Conservation (phyloP, 73 alveolate species). For the Symbiodinium pilosum region DNA sequence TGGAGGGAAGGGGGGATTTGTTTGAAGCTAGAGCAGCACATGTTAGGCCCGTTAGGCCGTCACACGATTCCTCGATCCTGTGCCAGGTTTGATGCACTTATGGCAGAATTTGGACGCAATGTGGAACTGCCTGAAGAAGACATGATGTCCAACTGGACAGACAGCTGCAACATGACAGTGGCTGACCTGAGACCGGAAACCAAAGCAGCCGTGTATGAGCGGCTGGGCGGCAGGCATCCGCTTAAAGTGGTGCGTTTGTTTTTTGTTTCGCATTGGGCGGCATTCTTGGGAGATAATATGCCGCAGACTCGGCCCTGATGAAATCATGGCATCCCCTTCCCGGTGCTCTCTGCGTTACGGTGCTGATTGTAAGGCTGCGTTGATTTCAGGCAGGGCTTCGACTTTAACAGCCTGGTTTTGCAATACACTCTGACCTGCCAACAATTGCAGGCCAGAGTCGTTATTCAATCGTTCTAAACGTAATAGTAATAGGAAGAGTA, state of each 20-base stretch:
- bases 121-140: neutral
- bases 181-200: conserved; percentile 11
- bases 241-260: neutral
- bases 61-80: neutral
- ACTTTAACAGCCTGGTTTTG: neutral
- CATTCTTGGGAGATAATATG: neutral
- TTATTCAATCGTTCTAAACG: no score
- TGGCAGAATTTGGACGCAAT: neutral
- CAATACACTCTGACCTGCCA: neutral
- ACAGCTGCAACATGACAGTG: neutral
- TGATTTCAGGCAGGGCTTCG: neutral
- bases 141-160: conserved; percentile 3
- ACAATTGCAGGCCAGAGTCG: neutral
- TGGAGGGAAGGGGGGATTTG: neutral
- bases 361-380: neutral
- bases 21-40: neutral
- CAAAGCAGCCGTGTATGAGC: conserved; percentile 15
- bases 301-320: neutral
- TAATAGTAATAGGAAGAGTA: neutral
- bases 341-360: neutral
- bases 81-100: conserved; percentile 12
- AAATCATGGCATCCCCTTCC: neutral
- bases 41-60: neutral
- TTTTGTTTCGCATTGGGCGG: neutral
- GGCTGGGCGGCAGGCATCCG: neutral